phyloP scores from a whole-genome alignment of 1,139 yeast species.

The Debaryomyces psychrophilus region DNA sequence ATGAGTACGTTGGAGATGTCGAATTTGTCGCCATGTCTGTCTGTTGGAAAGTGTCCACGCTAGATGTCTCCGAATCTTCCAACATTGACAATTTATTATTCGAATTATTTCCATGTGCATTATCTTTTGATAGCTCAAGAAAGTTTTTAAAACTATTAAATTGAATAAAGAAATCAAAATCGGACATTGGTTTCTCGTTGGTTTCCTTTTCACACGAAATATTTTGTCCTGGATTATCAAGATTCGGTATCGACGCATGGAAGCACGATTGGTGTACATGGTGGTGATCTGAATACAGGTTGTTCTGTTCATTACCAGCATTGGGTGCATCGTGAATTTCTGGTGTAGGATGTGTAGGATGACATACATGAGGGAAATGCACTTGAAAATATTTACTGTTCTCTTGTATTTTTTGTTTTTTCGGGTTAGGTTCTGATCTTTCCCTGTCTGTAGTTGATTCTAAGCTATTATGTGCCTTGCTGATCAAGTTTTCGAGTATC shows the following conservation, averaged over 20 bases:
- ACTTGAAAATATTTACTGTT: conserved; percentile 19
- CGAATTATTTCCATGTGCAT: background rate
- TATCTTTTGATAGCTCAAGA: conserved; percentile 5
- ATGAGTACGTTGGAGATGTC: conserved; percentile 24
- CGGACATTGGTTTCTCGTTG: conserved; percentile 25
- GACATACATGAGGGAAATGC: conserved; percentile 46
- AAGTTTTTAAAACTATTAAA: conserved; percentile 40
- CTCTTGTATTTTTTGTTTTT: conserved; percentile 7
- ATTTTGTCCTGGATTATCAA: conserved; percentile 3
- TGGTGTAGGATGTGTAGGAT: conserved; percentile 27
- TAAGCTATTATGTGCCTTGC: conserved; percentile 34
- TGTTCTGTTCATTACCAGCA: conserved; percentile 7
- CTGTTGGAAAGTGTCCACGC: background rate
- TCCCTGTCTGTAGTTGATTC: conserved; percentile 9
- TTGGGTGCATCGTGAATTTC: conserved; percentile 11
- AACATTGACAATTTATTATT: background rate
- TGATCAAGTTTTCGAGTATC: conserved; percentile 40
- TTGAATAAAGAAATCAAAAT: conserved; percentile 47
- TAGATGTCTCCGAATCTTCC: conserved; percentile 6
- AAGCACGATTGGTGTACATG: conserved; percentile 51
- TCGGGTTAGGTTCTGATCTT: conserved; percentile 2
- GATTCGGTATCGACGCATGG: conserved; percentile 45
- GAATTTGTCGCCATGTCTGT: background rate
- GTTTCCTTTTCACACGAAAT: conserved; percentile 17
- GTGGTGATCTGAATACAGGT: conserved; percentile 18